Percentiles rank a stretch among this genome's conserved stretches.
These are phyloP conservation scores for Sclerotinia spermophila DNA, from an alignment of 2,329 filamentous ascomycete genomes.

Conservation along the genomic window DNA sequence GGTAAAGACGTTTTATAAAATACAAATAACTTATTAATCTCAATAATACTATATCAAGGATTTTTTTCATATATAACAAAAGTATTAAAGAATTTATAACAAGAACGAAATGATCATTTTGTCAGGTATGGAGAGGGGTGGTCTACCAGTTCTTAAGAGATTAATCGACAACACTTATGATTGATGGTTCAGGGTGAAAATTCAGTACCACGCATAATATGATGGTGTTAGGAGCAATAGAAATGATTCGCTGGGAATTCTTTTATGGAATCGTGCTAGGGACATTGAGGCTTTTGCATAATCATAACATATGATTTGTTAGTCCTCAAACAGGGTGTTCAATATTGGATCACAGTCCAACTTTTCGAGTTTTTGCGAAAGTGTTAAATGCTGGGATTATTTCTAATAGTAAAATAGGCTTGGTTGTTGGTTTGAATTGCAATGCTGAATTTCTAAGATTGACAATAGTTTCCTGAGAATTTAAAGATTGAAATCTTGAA, in stretches of 20 bases:
- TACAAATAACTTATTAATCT: too few species aligned
- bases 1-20: too few species aligned
- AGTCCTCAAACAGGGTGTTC: neutral
- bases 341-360: neutral
- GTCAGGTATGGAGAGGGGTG: too few species aligned
- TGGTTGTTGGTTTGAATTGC: rapidly evolving
- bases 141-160: neutral
- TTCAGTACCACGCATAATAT: neutral
- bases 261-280: neutral
- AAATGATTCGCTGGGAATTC: neutral
- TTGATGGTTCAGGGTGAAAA: neutral
- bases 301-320: too few species aligned
- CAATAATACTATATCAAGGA: too few species aligned
- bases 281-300: neutral
- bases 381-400: neutral
- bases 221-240: too few species aligned
- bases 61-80: too few species aligned
- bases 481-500: rapidly evolving
- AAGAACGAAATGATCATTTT: too few species aligned
- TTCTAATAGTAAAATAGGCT: neutral
- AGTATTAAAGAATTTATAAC: too few species aligned
- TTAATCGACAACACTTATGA: neutral
- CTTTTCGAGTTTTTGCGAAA: rapidly evolving
- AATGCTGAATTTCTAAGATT: neutral
- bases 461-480: neutral